These are phyloP conservation scores for Talaromyces wortmannii DNA, from an alignment of 495 filamentous ascomycete species.

Conservation along the genomic window DNA sequence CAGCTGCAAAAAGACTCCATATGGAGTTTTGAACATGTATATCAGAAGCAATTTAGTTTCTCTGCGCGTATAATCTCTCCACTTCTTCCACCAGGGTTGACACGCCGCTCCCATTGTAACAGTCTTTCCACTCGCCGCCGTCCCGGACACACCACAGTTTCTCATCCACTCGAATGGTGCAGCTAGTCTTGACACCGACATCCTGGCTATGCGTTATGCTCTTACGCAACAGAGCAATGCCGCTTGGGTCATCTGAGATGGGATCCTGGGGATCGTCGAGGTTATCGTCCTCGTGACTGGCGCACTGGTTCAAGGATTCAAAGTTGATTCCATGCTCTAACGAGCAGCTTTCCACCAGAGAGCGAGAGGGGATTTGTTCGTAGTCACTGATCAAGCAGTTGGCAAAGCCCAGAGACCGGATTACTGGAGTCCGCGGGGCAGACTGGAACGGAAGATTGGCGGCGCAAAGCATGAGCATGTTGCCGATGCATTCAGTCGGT, in stretches of 20 bases:
- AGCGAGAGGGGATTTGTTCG: slow-evolving; percentile 61
- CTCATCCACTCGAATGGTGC: slow-evolving; percentile 77
- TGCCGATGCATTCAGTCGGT: slow-evolving; percentile 82
- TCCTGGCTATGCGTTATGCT: slow-evolving; percentile 66
- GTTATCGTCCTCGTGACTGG: slow-evolving; percentile 39
- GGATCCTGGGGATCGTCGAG: slow-evolving; percentile 49
- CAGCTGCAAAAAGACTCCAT: no score
- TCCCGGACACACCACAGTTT: slow-evolving; percentile 81
- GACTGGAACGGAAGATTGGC: slow-evolving; percentile 47
- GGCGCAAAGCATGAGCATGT: slow-evolving; percentile 92
- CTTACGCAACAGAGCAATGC: slow-evolving; percentile 60
- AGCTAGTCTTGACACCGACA: slow-evolving; percentile 72
- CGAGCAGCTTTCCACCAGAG: slow-evolving; percentile 75
- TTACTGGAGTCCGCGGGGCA: slow-evolving; percentile 55
- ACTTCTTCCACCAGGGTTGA: slow-evolving; percentile 72
- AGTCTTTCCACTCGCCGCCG: slow-evolving; percentile 72
- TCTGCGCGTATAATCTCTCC: slow-evolving; percentile 35
- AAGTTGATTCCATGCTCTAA: slow-evolving; percentile 87
- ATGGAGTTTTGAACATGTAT: no score
- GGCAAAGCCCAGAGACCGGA: slow-evolving; percentile 82
- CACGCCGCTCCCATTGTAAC: slow-evolving; percentile 58
- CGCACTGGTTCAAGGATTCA: slow-evolving; percentile 71
- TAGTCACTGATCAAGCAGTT: slow-evolving; percentile 78
- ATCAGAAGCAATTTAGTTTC: slow-evolving; percentile 11
- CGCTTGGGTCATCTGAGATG: slow-evolving; percentile 20